Evolutionary conservation across 345 rosid species (phyloP).

Genomic region (Salix dunnii): DNA sequence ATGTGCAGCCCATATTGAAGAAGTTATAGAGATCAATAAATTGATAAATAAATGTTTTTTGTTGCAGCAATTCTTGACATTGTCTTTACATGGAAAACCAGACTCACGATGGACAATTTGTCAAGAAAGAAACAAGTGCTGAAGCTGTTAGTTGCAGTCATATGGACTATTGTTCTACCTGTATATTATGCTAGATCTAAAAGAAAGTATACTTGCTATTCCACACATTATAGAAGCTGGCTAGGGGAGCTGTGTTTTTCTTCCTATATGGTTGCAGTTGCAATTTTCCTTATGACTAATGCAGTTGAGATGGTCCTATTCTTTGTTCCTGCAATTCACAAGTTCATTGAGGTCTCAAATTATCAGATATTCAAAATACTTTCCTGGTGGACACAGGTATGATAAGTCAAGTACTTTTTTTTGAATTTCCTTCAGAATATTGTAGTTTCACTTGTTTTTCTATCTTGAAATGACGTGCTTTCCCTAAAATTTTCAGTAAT

Average conservation of each 20-base stretch:
- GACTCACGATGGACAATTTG: slow-evolving; percentile 55
- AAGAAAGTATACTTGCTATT: slow-evolving; percentile 78
- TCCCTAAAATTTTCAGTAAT: background rate
- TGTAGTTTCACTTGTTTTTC: background rate
- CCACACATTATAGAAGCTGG: slow-evolving; percentile 60
- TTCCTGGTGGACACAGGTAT: slow-evolving; percentile 88
- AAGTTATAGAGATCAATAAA: too few relatives aligned
- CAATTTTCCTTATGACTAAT: slow-evolving; percentile 59
- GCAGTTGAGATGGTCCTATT: slow-evolving; percentile 79
- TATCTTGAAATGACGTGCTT: background rate
- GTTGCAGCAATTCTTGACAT: slow-evolving; percentile 79
- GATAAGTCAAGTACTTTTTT: background rate
- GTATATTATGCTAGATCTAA: slow-evolving; percentile 64
- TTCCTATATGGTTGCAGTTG: slow-evolving; percentile 77
- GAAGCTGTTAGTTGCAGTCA: slow-evolving; percentile 64
- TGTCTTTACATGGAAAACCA: slow-evolving; percentile 78
- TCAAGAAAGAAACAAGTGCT: slow-evolving; percentile 58
- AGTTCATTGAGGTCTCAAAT: slow-evolving; percentile 77
- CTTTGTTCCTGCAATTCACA: slow-evolving; percentile 75
- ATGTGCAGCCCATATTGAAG: too few relatives aligned
- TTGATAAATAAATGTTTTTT: slow-evolving; percentile 3
- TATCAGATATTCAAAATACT: slow-evolving; percentile 50
- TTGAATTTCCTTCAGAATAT: background rate
- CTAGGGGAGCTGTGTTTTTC: slow-evolving; percentile 77
- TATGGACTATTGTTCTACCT: slow-evolving; percentile 86